phyloP scores from a whole-genome alignment of 768 basidiomycete species.

The Trametopsis cervina region DNA sequence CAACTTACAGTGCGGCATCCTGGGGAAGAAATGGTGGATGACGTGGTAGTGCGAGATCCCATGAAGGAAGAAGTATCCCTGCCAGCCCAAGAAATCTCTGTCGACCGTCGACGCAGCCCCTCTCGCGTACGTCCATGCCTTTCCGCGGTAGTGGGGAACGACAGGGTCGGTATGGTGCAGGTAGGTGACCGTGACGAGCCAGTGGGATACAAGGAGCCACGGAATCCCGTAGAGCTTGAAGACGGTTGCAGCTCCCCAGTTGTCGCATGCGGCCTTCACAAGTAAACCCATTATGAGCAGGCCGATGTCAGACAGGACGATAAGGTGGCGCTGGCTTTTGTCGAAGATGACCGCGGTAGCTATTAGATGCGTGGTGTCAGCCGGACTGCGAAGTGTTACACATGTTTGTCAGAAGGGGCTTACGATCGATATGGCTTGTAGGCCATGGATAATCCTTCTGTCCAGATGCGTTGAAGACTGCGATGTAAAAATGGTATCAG shows the following conservation, averaged over 20 bases:
- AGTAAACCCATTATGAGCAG: conserved; percentile 2
- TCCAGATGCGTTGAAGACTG: conserved; percentile 10
- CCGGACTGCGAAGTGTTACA: background rate
- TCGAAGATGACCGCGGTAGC: conserved; percentile 8
- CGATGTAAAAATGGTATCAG: background rate
- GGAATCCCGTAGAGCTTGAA: conserved; percentile 12
- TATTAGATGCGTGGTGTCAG: too few species aligned
- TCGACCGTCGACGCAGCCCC: conserved; percentile 22
- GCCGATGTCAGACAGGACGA: conserved; percentile 14
- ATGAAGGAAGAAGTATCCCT: conserved; percentile 23
- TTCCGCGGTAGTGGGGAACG: conserved; percentile 19
- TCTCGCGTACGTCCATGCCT: conserved; percentile 14
- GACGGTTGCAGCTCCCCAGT: conserved; percentile 1
- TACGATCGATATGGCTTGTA: conserved; percentile 17
- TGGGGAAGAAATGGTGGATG: conserved; percentile 24
- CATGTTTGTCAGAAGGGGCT: background rate
- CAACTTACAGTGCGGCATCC: conserved; percentile 15
- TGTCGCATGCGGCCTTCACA: background rate
- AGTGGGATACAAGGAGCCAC: conserved; percentile 16
- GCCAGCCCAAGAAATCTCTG: conserved; percentile 22
- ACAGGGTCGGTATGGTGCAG: conserved; percentile 22
- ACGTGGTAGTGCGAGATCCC: conserved; percentile 23
- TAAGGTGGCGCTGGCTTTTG: background rate
- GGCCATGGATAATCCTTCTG: conserved; percentile 6
- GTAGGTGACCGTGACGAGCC: conserved; percentile 21